These are phyloP conservation scores for Mycena sp. DNA, from an alignment of 1,284 basidiomycete species.

Conservation along the genomic window DNA sequence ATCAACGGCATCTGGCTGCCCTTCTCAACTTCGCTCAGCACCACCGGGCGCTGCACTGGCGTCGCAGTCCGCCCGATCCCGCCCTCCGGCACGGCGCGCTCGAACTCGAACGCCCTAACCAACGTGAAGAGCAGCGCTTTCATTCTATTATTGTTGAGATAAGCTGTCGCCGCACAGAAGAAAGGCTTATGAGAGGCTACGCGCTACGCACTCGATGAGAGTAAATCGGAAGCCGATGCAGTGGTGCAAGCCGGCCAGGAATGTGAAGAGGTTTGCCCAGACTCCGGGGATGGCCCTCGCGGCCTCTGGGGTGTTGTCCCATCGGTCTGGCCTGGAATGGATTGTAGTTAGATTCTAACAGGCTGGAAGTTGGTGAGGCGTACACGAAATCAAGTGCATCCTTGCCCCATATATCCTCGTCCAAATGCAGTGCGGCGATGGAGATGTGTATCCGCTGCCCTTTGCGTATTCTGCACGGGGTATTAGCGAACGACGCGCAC, in stretches of 20 bases:
- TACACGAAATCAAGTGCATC: slow-evolving; percentile 81
- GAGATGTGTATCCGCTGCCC: slow-evolving; percentile 79
- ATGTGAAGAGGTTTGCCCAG: slow-evolving; percentile 52
- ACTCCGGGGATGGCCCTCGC: slow-evolving; percentile 46
- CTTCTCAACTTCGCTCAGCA: background rate
- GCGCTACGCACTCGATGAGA: slow-evolving; percentile 49
- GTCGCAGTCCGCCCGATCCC: slow-evolving; percentile 13
- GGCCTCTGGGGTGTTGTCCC: slow-evolving; percentile 36
- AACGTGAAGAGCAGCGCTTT: slow-evolving; percentile 58
- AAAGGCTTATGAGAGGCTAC: too few relatives aligned
- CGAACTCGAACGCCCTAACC: slow-evolving; percentile 57
- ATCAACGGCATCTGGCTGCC: slow-evolving; percentile 5
- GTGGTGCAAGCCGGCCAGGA: slow-evolving; percentile 46
- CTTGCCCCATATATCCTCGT: slow-evolving; percentile 77
- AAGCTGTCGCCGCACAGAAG: too few relatives aligned
- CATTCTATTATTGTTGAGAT: too few relatives aligned
- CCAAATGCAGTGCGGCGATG: slow-evolving; percentile 78
- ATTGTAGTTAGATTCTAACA: background rate
- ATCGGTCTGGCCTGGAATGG: slow-evolving; percentile 46
- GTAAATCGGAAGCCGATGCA: slow-evolving; percentile 59
- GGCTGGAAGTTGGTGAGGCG: slow-evolving; percentile 35
- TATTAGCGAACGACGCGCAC: slow-evolving; percentile 28
- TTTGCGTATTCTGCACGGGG: slow-evolving; percentile 62
- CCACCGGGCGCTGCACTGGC: slow-evolving; percentile 32
- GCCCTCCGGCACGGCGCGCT: slow-evolving; percentile 45